phyloP scores from a whole-genome alignment of 169 alveolate species.

The Plasmodium knowlesi region DNA sequence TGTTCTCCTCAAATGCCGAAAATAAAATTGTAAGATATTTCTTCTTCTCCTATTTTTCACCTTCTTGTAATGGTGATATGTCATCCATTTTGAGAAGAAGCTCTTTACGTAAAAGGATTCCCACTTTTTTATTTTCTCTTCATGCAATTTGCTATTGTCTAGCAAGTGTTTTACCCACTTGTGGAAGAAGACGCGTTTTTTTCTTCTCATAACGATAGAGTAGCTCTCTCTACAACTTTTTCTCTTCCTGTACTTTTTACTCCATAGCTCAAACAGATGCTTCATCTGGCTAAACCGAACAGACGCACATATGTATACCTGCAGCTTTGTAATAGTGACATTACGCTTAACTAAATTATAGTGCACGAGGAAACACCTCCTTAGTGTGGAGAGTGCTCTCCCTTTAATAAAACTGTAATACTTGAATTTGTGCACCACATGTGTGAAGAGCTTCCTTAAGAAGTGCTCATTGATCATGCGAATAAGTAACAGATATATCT shows the following conservation, averaged over 20 bases:
- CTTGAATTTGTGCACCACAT: slow-evolving; percentile 4
- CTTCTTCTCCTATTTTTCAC: slow-evolving; percentile 5
- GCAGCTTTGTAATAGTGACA: slow-evolving; percentile 3
- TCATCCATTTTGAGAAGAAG: slow-evolving; percentile 2
- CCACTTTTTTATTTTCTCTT: slow-evolving; percentile 6
- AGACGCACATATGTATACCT: slow-evolving; percentile 28
- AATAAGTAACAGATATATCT: neutral
- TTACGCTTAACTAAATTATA: slow-evolving; percentile 32
- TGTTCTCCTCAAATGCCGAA: slow-evolving; percentile 2
- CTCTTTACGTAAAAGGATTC: neutral
- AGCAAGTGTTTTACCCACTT: slow-evolving; percentile 4
- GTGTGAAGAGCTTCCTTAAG: slow-evolving; percentile 6
- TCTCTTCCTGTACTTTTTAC: neutral
- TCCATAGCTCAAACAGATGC: slow-evolving; percentile 3
- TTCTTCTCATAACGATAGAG: neutral
- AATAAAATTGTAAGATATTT: neutral
- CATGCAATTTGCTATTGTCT: neutral
- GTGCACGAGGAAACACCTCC: slow-evolving; percentile 20
- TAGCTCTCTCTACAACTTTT: slow-evolving; percentile 7
- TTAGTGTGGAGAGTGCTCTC: neutral
- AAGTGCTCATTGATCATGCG: neutral
- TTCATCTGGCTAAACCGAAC: slow-evolving; percentile 11
- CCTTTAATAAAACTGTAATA: slow-evolving; percentile 16
- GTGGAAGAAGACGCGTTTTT: neutral
- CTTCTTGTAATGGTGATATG: slow-evolving; percentile 26